Evolutionary conservation across 2,329 filamentous ascomycete genomes (phyloP), one percentile per base, ranked within the genome.

Genomic region (Aspergillus terreus): DNA sequence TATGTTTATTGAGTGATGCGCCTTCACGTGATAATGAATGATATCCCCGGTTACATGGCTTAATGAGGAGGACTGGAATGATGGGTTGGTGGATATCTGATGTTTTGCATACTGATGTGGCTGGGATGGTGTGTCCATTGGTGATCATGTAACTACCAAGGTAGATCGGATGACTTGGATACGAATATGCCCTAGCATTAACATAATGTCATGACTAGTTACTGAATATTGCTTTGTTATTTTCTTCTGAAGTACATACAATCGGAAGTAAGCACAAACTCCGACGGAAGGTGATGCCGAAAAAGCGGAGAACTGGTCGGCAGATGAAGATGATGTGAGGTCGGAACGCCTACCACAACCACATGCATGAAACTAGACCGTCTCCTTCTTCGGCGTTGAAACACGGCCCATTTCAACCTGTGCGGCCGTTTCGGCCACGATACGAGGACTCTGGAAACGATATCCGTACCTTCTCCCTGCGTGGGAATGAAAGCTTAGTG

Each of bases 21-120:
- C 53, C 41, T 19, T 49, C 46, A 41, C 47, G 36, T 46, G 25
- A 44, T 45, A 54, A 60, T 51, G 58, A 57, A 55, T 44, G 54
- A 60, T 57, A 57, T 54, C 40, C 44, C 35, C 36, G 51, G 47
- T 23, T 52, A 27, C 15, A 53, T 38, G 42, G 46, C 42, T 49
- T 56, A 57, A 60, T 60, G 55, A 58, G 49, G 54, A 44, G 57
- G 55, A 25, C 27, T 6, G 14, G 33, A 46, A 32, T 49, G 43
- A 35, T 41, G 38, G 35, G 14, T 30, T 33, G 27, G 27, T 21
- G 12, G n/a, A 40, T 46, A 30, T 21, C 33, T 46, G 15, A 43
- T 30, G 43, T 27, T 27, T 46, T 12, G 27, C 10, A 27, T 32
- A 17, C 43, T 42, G 12, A 47, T 38, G 12, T 4, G 41, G 35